These are phyloP conservation scores for Neurospora sp. DNA, from an alignment of 495 filamentous ascomycete genomes.

Conservation along the genomic window DNA sequence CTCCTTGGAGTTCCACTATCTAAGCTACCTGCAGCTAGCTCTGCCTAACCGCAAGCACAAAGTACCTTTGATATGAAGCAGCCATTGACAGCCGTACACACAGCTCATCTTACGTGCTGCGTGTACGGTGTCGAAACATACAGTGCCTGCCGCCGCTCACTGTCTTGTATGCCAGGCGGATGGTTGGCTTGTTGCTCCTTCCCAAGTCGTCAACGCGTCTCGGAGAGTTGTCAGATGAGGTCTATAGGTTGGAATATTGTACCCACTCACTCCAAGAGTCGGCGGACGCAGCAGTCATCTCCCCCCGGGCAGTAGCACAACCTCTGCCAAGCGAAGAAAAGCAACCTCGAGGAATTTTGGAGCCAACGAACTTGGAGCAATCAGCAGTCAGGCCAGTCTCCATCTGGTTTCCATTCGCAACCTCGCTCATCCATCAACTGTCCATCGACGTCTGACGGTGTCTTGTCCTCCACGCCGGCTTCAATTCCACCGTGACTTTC, in stretches of 20 bases:
- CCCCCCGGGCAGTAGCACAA: neutral
- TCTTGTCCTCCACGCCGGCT: neutral
- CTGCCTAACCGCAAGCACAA: neutral
- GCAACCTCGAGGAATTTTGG: neutral
- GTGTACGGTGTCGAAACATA: neutral
- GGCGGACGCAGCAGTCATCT: neutral
- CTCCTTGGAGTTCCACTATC: neutral
- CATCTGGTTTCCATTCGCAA: neutral
- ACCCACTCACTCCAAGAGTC: no score
- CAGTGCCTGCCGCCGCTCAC: neutral
- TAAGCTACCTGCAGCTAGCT: neutral
- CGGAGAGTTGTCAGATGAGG: neutral
- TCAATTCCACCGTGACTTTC: neutral
- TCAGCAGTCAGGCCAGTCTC: neutral
- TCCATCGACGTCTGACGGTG: neutral
- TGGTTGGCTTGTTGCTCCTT: neutral
- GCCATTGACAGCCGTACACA: neutral
- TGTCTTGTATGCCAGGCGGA: neutral
- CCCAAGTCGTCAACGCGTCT: neutral
- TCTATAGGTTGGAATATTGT: no score
- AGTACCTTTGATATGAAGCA: neutral
- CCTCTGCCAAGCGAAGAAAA: neutral
- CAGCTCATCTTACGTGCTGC: neutral
- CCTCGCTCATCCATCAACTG: neutral
- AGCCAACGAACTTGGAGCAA: neutral